phyloP scores from a whole-genome alignment of 768 basidiomycete genomes.

The Mycena pura region DNA sequence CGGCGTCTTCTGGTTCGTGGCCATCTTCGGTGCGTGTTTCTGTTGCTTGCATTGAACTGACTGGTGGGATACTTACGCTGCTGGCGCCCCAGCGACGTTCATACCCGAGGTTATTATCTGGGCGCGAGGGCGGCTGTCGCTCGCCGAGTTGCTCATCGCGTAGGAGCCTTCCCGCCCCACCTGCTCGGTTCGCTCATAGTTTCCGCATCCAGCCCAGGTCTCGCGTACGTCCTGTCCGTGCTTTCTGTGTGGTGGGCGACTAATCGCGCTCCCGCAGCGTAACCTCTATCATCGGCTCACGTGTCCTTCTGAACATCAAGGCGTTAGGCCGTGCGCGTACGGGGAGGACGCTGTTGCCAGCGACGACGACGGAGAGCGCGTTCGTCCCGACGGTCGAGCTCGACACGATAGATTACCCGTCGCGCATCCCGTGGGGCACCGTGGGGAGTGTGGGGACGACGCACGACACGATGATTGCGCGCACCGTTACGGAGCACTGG shows the following conservation, averaged over 20 bases:
- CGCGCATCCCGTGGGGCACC: slow-evolving; percentile 9
- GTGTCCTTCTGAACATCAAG: slow-evolving; percentile 23
- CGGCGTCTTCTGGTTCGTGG: slow-evolving; percentile 24
- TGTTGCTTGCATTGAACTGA: no score
- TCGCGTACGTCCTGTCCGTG: slow-evolving; percentile 6
- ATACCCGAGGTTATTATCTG: slow-evolving; percentile 21
- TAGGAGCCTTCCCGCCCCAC: not conserved
- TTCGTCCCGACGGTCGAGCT: slow-evolving; percentile 9
- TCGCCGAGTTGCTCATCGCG: slow-evolving; percentile 22
- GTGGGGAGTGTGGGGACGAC: slow-evolving; percentile 5
- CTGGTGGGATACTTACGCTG: not conserved
- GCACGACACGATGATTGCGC: not conserved
- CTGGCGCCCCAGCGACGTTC: slow-evolving; percentile 2
- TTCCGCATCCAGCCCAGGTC: slow-evolving; percentile 9
- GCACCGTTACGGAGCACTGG: no score
- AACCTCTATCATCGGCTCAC: slow-evolving; percentile 22
- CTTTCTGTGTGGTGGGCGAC: not conserved
- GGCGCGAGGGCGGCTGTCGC: slow-evolving; percentile 15
- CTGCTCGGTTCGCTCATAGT: not conserved
- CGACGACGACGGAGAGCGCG: not conserved
- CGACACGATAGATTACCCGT: slow-evolving; percentile 23
- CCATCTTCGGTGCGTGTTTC: slow-evolving; percentile 18
- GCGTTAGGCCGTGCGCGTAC: not conserved
- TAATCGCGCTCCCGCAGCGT: not conserved
- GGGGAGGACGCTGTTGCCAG: not conserved